These are phyloP conservation scores for Phytophthora europaea DNA, from an alignment of 352 stramenopile genomes.

Conservation along the genomic window DNA sequence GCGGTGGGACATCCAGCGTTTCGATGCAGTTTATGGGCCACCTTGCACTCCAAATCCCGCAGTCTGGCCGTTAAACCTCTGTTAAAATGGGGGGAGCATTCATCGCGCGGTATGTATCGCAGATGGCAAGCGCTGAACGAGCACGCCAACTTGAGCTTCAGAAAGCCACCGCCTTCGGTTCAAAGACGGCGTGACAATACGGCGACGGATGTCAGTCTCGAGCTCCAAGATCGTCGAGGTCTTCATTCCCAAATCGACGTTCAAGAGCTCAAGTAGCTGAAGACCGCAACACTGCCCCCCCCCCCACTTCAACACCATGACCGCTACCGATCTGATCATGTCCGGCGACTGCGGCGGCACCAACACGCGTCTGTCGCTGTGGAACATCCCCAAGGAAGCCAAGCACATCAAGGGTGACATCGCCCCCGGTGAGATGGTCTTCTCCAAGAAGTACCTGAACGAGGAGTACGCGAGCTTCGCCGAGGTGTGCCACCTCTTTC, in stretches of 20 bases:
- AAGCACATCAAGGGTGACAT: slow-evolving; percentile 31
- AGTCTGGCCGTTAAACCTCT: slow-evolving; percentile 8
- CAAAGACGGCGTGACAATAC: slow-evolving; percentile 27
- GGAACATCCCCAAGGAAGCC: slow-evolving; percentile 38
- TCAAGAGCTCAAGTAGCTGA: slow-evolving; percentile 24
- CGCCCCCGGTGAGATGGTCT: slow-evolving; percentile 78
- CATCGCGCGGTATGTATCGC: slow-evolving; percentile 15
- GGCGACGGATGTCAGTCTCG: slow-evolving; percentile 2
- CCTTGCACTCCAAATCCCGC: slow-evolving; percentile 5
- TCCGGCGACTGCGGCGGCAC: slow-evolving; percentile 97
- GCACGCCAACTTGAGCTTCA: slow-evolving; percentile 31
- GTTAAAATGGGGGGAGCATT: slow-evolving; percentile 1
- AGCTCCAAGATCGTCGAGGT: slow-evolving; percentile 28
- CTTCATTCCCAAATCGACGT: slow-evolving; percentile 22
- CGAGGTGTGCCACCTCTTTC: slow-evolving; percentile 92
- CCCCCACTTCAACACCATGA: slow-evolving; percentile 16
- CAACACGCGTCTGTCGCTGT: slow-evolving; percentile 96
- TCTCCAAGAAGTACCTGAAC: slow-evolving; percentile 89
- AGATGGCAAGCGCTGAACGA: slow-evolving; percentile 23
- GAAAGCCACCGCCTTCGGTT: slow-evolving; percentile 14
- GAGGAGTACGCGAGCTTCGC: slow-evolving; percentile 79
- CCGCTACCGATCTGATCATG: slow-evolving; percentile 71
- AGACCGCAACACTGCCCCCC: not conserved
- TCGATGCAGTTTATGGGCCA: slow-evolving; percentile 12
- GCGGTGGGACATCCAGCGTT: not conserved